These are phyloP conservation scores for Saccharomycopsis hybrid DNA, from an alignment of 1,139 yeast genomes.

Conservation along the genomic window DNA sequence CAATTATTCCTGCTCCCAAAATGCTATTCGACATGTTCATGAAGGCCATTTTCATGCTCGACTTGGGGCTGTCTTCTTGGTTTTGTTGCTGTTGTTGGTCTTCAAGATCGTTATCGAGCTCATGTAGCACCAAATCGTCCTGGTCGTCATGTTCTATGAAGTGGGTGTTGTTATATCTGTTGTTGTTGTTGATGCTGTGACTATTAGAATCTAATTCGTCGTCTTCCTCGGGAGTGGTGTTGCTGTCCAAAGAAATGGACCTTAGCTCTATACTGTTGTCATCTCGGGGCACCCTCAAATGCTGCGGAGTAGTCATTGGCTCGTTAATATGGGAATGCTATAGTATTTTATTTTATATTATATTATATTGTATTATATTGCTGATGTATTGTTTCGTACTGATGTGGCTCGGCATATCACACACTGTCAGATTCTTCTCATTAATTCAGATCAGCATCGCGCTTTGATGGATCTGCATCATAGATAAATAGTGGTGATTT, in stretches of 20 bases:
- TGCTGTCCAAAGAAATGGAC: constrained; percentile 14
- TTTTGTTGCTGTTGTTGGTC: neutral
- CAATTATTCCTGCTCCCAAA: constrained; percentile 91
- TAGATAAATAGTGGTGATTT: too few relatives aligned
- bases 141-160: neutral
- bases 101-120: constrained; percentile 1
- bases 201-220: neutral
- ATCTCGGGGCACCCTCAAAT: neutral
- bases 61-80: constrained; percentile 22
- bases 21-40: constrained; percentile 96
- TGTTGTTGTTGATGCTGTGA: neutral
- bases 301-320: neutral
- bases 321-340: neutral
- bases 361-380: too few relatives aligned
- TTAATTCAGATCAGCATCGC: too few relatives aligned
- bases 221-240: constrained; percentile 12
- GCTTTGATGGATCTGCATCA: too few relatives aligned
- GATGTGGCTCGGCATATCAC: too few relatives aligned
- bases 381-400: too few relatives aligned
- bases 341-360: too few relatives aligned
- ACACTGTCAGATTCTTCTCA: too few relatives aligned
- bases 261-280: constrained; percentile 9
- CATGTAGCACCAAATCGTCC: constrained; percentile 4
- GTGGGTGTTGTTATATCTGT: neutral
- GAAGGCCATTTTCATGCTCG: constrained; percentile 72